Base-by-base conservation (phyloP, 1,284 basidiomycete genomes). In the Sanghuangporus baumii region DNA sequence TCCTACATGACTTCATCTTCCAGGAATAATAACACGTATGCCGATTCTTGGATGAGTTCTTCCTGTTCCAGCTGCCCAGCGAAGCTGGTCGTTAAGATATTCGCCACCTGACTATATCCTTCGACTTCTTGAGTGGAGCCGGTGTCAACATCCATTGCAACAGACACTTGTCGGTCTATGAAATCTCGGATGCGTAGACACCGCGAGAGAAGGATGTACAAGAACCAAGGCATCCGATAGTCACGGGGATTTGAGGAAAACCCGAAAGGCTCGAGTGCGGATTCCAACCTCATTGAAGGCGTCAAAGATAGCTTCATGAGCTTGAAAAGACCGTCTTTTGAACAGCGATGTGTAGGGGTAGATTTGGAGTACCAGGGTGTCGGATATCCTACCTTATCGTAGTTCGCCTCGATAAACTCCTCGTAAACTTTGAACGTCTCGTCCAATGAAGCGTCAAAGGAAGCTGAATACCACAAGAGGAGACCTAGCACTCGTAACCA, bases 401-500 rank as follows among this genome's bases (percentile, higher is more conserved):
- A 71, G 0, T 74, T 75, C n/a, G 75, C 74, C 52, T 77, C 74
- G 63, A 81, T 76, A 14, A 84, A 75, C 1, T 77, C 71, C 56
- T 88, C 83, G 74, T 93, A 99, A 1, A 81, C 77, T 12, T 81
- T 75, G 65, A 95, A 86, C 0, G 88, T 88, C 55, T 89, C 84
- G 1, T 83, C 78, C 61, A 95, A 84, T 2, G 89, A 78, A 1
- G 87, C 81, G 63, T 94, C 89, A 69, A 92, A 82, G 0, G 85
- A 79, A 57, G 88, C 81, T 1, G 86, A 88, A 73, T 90, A 98
- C 97, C 97, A 99, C 14, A 99, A 76, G 67, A 91, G 88, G 54
- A 98, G 76, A 1, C 94, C 97, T 69, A 99, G 92, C 0, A 90
- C 88, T 14, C 95, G 87, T 74, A 96, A 96, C 97, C 97, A 99